A percentile compares a stretch with the other conserved stretches of the same genome.
Conservation (phyloP, 257 asterid genomes). For the Petrea volubilis region DNA sequence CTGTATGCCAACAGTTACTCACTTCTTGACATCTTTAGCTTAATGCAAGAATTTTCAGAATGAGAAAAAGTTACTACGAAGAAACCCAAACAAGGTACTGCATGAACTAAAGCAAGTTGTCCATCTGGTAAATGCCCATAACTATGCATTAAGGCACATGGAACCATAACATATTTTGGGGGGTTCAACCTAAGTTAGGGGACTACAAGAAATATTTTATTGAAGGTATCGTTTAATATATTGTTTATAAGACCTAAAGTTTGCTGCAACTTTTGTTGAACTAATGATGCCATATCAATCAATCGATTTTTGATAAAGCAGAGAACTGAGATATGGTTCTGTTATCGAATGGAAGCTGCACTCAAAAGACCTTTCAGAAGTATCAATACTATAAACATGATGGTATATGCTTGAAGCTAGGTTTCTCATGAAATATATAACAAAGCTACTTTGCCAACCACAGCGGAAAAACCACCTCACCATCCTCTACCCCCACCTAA, state of each 20-base stretch:
- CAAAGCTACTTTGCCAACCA: constrained; percentile 1
- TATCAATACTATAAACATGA: not conserved
- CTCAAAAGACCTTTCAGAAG: not conserved
- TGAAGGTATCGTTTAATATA: too few relatives aligned
- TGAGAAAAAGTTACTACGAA: not conserved
- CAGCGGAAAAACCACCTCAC: not conserved
- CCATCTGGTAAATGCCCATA: not conserved
- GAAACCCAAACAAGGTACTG: not conserved
- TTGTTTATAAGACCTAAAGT: not conserved
- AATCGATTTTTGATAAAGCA: not conserved
- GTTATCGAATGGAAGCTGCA: not conserved
- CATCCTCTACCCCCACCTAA: not conserved
- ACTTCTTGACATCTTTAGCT: not conserved
- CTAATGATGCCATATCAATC: not conserved
- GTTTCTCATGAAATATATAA: not conserved
- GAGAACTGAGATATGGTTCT: not conserved
- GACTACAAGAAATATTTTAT: not conserved
- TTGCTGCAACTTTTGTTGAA: not conserved
- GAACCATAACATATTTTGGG: not conserved
- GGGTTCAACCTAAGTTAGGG: not conserved
- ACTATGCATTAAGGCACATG: not conserved
- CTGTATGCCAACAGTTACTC: not conserved
- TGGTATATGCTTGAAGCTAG: not conserved
- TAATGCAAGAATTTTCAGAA: not conserved
- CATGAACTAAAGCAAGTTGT: not conserved